Evolutionary conservation across 768 basidiomycete species (phyloP).

Genomic region (Phaffia australis): DNA sequence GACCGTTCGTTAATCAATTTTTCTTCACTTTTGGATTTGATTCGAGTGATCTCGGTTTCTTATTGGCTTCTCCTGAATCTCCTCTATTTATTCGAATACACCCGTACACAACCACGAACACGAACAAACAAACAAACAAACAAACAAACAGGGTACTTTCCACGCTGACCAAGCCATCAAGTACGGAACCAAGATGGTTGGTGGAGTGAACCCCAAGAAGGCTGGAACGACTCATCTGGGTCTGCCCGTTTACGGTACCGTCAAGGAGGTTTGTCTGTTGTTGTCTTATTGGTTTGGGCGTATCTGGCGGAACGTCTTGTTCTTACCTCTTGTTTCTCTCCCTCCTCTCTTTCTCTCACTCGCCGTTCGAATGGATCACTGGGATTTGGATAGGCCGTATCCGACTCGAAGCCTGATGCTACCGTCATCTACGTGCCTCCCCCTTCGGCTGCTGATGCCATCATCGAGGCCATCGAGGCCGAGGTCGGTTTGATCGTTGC

Average conservation of each 20-base stretch:
- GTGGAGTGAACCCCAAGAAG: conserved; percentile 85
- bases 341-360: neutral
- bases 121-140: neutral
- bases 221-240: conserved; percentile 92
- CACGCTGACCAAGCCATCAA: conserved; percentile 85
- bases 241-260: conserved; percentile 83
- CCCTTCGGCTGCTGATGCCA: conserved; percentile 89
- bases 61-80: too few species aligned
- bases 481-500: conserved; percentile 97
- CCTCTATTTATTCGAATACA: too few species aligned
- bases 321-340: neutral
- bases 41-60: neutral
- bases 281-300: conserved; percentile 2
- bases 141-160: conserved; percentile 65
- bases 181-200: conserved; percentile 79
- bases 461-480: conserved; percentile 96
- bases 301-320: neutral
- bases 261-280: conserved; percentile 60
- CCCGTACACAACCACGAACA: neutral
- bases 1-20: conserved; percentile 53
- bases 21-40: conserved; percentile 1
- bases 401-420: conserved; percentile 77
- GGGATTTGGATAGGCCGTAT: conserved; percentile 63
- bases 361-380: neutral
- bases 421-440: conserved; percentile 96